phyloP scores from a whole-genome alignment of 768 basidiomycete species.

The Mycena kentingensis region DNA sequence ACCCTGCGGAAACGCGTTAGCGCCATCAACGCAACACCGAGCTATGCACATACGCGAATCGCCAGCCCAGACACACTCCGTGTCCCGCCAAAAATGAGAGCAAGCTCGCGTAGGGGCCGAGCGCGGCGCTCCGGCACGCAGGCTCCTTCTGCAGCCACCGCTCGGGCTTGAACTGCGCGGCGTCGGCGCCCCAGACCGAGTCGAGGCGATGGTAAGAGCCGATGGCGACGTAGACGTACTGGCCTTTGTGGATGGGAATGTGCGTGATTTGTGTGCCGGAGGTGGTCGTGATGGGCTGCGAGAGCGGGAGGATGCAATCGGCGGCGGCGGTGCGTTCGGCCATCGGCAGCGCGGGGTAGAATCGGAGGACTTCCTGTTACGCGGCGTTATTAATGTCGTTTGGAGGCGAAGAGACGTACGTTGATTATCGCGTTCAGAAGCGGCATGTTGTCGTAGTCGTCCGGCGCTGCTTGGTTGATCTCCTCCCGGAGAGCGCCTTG shows the following conservation, averaged over 20 bases:
- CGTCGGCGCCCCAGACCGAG: conserved; percentile 23
- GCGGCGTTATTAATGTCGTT: background rate
- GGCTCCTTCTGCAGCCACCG: background rate
- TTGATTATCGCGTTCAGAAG: conserved; percentile 17
- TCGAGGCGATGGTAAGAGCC: conserved; percentile 15
- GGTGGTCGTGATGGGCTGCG: conserved; percentile 10
- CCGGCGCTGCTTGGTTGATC: conserved; percentile 1
- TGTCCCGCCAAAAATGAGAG: background rate
- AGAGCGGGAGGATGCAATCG: conserved; percentile 17
- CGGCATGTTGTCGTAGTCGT: conserved; percentile 11
- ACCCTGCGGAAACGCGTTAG: conserved; percentile 1
- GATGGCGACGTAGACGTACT: conserved; percentile 8
- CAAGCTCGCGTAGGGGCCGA: background rate
- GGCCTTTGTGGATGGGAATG: conserved; percentile 14
- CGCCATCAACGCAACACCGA: too few species aligned
- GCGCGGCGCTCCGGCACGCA: background rate
- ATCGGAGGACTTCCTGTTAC: conserved; percentile 12
- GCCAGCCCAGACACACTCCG: conserved; percentile 11
- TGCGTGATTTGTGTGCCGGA: conserved; percentile 11
- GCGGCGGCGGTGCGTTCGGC: conserved; percentile 13
- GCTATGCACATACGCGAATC: conserved; percentile 16
- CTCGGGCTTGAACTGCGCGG: conserved; percentile 22
- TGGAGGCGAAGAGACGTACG: background rate
- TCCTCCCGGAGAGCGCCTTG: conserved; percentile 14
- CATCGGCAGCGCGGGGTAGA: conserved; percentile 14